Conservation (phyloP, 768 basidiomycete species). For the Calocera cornea region DNA sequence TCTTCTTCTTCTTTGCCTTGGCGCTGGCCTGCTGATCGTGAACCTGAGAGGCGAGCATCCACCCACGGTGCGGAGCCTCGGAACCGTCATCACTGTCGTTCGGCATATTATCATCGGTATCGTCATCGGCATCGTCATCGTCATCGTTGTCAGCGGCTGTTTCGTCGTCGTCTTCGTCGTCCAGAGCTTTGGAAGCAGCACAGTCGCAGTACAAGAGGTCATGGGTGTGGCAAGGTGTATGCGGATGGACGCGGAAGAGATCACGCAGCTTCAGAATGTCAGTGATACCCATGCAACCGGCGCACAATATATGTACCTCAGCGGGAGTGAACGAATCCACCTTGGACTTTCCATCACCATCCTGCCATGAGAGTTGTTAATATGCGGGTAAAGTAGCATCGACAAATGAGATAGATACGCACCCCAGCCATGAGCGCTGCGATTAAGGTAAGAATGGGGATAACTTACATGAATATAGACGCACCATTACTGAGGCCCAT, state of each 20-base stretch:
- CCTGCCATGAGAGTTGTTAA: no score
- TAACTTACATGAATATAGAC: slow-evolving; percentile 22
- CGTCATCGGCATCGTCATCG: slow-evolving; percentile 9
- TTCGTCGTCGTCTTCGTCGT: slow-evolving; percentile 19
- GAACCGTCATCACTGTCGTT: not conserved
- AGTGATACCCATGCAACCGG: slow-evolving; percentile 8
- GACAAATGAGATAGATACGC: slow-evolving; percentile 16
- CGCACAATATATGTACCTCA: slow-evolving; percentile 43
- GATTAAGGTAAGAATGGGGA: not conserved
- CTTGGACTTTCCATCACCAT: slow-evolving; percentile 43
- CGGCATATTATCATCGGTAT: not conserved
- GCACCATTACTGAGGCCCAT: slow-evolving; percentile 75
- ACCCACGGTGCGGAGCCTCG: slow-evolving; percentile 27
- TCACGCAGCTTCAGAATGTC: slow-evolving; percentile 53
- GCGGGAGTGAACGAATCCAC: slow-evolving; percentile 76
- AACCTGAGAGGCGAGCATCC: slow-evolving; percentile 53
- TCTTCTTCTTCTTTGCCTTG: slow-evolving; percentile 42
- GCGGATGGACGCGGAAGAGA: slow-evolving; percentile 74
- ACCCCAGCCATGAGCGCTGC: slow-evolving; percentile 63
- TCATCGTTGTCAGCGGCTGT: slow-evolving; percentile 21
- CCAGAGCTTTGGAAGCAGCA: slow-evolving; percentile 12
- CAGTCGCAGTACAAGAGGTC: slow-evolving; percentile 73
- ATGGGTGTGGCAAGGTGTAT: slow-evolving; percentile 80
- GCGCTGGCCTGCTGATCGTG: slow-evolving; percentile 22
- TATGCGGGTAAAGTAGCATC: no score